Percentiles rank a stretch among this genome's conserved stretches.
phyloP scores from a whole-genome alignment of 495 filamentous ascomycete species.

The Hypoxylon perforatum region DNA sequence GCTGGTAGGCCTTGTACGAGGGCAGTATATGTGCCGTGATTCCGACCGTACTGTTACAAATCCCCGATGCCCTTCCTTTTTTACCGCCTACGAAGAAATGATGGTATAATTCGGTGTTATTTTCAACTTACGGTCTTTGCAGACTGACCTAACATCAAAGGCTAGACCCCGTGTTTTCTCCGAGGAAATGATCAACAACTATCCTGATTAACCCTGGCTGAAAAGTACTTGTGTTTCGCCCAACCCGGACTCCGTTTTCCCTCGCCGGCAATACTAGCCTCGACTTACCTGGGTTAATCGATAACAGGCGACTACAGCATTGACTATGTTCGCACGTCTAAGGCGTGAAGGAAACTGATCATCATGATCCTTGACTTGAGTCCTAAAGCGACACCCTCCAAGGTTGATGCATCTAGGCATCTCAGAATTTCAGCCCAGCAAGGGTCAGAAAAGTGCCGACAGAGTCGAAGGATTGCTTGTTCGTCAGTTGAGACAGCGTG shows the following conservation, averaged over 20 bases:
- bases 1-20: neutral
- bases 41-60: conserved; percentile 13
- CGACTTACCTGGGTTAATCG: neutral
- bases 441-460: neutral
- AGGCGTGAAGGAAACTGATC: neutral
- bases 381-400: neutral
- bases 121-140: neutral
- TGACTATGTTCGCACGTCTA: conserved; percentile 1
- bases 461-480: neutral
- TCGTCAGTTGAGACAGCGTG: conserved; percentile 12
- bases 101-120: neutral
- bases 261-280: neutral
- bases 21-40: neutral
- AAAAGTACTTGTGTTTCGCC: neutral
- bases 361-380: neutral
- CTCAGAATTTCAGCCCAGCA: conserved; percentile 1
- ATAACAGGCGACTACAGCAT: neutral
- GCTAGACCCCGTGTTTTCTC: neutral
- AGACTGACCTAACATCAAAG: neutral
- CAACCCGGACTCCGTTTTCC: neutral
- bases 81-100: neutral
- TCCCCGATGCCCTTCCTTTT: conserved; percentile 1
- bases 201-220: neutral
- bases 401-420: conserved; percentile 3
- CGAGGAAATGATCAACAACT: conserved; percentile 1